Conservation (phyloP, 2,329 filamentous ascomycete genomes). For the Colletotrichum sp. region DNA sequence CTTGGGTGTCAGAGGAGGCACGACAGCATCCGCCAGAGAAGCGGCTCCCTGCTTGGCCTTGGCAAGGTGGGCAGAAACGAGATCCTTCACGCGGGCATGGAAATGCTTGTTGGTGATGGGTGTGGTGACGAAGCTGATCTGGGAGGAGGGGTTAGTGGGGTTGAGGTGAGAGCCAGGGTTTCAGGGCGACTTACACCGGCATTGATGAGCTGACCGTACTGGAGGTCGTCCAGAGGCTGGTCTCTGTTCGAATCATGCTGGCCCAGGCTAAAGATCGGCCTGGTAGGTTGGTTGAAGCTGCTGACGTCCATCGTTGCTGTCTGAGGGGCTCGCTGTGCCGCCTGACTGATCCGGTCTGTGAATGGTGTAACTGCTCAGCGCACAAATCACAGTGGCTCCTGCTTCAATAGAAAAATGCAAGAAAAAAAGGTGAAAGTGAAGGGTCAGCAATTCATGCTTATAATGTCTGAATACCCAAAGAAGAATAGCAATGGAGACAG, state of each 20-base stretch:
- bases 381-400: conserved; percentile 3
- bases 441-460: conserved; percentile 13
- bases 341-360: not conserved
- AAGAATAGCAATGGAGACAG: not conserved
- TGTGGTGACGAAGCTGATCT: conserved; percentile 82
- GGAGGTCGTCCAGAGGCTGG: conserved; percentile 64
- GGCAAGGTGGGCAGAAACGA: conserved; percentile 62
- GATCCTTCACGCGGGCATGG: conserved; percentile 67
- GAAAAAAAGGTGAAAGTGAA: not conserved
- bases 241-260: conserved; percentile 73
- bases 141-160: conserved; percentile 22
- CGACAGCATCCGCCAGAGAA: conserved; percentile 58
- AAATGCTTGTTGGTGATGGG: conserved; percentile 80
- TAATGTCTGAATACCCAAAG: not conserved
- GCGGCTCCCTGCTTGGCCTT: conserved; percentile 45
- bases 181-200: conserved; percentile 62
- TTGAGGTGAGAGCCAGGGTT: not conserved
- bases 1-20: conserved; percentile 75
- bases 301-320: not conserved
- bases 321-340: not conserved
- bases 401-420: not conserved
- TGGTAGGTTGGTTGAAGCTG: conserved; percentile 19
- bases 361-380: conserved; percentile 12
- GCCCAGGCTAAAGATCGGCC: conserved; percentile 68
- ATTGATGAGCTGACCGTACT: conserved; percentile 72